phyloP scores from a whole-genome alignment of 2,329 filamentous ascomycete genomes.

The Alternaria novae-zelandiae region DNA sequence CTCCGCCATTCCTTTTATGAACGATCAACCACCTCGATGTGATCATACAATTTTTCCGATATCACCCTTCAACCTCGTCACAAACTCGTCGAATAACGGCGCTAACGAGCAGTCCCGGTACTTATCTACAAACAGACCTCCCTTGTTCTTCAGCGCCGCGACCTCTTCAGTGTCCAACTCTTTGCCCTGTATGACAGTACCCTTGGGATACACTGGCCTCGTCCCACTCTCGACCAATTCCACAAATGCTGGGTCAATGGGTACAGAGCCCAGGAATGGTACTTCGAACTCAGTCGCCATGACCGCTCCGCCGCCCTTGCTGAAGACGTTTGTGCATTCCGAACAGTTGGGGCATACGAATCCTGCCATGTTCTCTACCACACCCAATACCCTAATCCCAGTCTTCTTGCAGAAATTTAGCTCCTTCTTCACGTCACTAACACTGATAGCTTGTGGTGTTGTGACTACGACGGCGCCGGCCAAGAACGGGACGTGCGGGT shows the following conservation, averaged over 20 bases:
- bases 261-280: constrained; percentile 82
- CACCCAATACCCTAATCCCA: constrained; percentile 78
- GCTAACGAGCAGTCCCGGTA: constrained; percentile 74
- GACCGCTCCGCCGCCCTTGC: constrained; percentile 83
- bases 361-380: constrained; percentile 96
- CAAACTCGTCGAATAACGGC: constrained; percentile 71
- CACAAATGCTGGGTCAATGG: constrained; percentile 92
- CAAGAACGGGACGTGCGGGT: constrained; percentile 50
- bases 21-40: no score
- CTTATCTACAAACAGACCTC: constrained; percentile 68
- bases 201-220: constrained; percentile 71
- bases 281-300: constrained; percentile 90
- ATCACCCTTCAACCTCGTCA: constrained; percentile 57
- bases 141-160: constrained; percentile 26
- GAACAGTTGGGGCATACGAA: constrained; percentile 79
- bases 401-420: constrained; percentile 92
- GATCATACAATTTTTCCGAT: constrained; percentile 19
- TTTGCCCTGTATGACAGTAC: constrained; percentile 57
- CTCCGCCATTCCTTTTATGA: no score
- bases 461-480: constrained; percentile 93
- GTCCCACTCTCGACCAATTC: constrained; percentile 79
- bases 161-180: constrained; percentile 33
- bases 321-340: constrained; percentile 93
- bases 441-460: constrained; percentile 92
- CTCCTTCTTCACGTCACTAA: constrained; percentile 92